These are phyloP conservation scores for Penicillium palitans DNA, from an alignment of 2,329 filamentous ascomycete genomes.

Conservation along the genomic window DNA sequence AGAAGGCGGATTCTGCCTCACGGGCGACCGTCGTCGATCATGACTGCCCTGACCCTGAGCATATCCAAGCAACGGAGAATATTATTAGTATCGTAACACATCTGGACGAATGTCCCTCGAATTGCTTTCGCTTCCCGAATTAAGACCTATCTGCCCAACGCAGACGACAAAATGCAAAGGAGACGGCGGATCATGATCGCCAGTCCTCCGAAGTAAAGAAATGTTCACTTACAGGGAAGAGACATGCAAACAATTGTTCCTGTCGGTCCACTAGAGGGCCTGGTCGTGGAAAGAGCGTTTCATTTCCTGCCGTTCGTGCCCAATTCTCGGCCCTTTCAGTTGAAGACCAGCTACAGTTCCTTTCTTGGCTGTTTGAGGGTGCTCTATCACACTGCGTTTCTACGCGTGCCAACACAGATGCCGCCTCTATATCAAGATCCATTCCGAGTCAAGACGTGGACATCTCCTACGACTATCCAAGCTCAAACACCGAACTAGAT, in stretches of 20 bases:
- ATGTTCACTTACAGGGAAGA: background rate
- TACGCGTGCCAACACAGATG: too few relatives aligned
- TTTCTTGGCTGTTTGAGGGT: background rate
- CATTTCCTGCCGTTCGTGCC: background rate
- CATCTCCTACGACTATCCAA: too few relatives aligned
- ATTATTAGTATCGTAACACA: slow-evolving; percentile 1
- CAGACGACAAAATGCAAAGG: background rate
- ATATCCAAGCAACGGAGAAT: slow-evolving; percentile 1
- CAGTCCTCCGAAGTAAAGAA: background rate
- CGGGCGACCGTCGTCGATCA: background rate
- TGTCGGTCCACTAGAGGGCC: background rate
- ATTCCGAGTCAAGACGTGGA: too few relatives aligned
- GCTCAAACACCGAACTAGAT: too few relatives aligned
- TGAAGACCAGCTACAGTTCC: slow-evolving; percentile 9
- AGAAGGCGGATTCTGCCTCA: background rate
- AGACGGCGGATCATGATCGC: background rate
- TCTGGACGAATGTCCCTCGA: background rate
- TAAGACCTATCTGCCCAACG: background rate
- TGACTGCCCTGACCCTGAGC: background rate
- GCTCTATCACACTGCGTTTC: too few relatives aligned
- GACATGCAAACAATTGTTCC: background rate
- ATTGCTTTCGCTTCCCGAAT: background rate
- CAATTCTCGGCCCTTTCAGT: slow-evolving; percentile 6
- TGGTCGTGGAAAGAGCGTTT: background rate
- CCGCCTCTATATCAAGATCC: too few relatives aligned